Conservation (phyloP, 176 grass and related monocot genomes). For the Elaeis guineensis region DNA sequence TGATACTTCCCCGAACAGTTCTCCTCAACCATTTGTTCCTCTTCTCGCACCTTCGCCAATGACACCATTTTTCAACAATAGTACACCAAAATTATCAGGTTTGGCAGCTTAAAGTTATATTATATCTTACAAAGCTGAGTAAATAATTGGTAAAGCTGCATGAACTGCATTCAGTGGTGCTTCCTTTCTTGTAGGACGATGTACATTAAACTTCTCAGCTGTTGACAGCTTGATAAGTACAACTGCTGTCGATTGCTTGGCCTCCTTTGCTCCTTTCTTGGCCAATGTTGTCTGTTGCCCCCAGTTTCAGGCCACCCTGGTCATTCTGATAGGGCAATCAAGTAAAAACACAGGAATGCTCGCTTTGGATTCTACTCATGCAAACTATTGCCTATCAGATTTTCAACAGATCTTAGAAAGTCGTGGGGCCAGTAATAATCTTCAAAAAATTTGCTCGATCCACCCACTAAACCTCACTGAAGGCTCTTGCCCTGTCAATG, state of each 20-base stretch:
- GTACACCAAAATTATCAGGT: constrained; percentile 87
- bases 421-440: constrained; percentile 50
- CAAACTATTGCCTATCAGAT: constrained; percentile 83
- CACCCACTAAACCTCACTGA: constrained; percentile 64
- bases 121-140: neutral
- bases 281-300: constrained; percentile 97
- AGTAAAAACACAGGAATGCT: constrained; percentile 77
- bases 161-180: neutral
- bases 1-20: constrained; percentile 50
- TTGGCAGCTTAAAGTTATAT: neutral
- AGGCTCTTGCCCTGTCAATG: constrained; percentile 65
- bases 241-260: constrained; percentile 75
- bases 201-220: constrained; percentile 67
- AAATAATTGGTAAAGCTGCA: neutral
- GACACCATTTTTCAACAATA: constrained; percentile 78
- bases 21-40: constrained; percentile 69
- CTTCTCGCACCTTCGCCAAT: constrained; percentile 61
- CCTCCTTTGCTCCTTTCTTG: constrained; percentile 69
- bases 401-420: constrained; percentile 78
- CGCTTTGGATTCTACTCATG: constrained; percentile 56
- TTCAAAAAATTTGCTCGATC: constrained; percentile 67
- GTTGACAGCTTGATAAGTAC: constrained; percentile 55
- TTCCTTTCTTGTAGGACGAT: constrained; percentile 39
- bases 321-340: constrained; percentile 85
- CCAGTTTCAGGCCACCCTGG: constrained; percentile 75